Conservation (phyloP, 164 flowering plant species). For the Aristolochia californica region DNA sequence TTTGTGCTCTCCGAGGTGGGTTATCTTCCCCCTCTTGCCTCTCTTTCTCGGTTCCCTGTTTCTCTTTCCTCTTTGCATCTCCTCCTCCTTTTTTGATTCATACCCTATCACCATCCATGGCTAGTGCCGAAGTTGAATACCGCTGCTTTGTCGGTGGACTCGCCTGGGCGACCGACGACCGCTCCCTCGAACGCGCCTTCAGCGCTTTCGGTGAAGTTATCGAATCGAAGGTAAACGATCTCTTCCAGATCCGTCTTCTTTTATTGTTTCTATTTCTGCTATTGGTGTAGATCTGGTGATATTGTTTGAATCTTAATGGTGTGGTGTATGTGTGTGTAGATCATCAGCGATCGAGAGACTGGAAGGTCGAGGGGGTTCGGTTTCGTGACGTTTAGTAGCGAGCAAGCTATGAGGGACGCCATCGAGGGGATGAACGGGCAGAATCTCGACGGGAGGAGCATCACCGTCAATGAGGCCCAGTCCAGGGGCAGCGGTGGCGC, state of each 20-base stretch:
- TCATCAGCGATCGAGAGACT: conserved; percentile 43
- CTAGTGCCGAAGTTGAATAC: conserved; percentile 17
- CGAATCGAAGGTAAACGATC: conserved; percentile 25
- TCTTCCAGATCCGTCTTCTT: background rate
- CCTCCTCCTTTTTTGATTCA: background rate
- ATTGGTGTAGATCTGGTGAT: background rate
- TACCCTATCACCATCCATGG: conserved; percentile 6
- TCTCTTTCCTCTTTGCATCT: background rate
- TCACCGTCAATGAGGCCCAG: conserved; percentile 47
- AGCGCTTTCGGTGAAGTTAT: conserved; percentile 17
- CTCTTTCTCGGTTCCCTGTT: background rate
- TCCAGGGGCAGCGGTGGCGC: conserved; percentile 7
- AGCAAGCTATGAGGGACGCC: conserved; percentile 33
- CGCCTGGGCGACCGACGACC: conserved; percentile 23
- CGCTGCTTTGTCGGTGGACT: conserved; percentile 25
- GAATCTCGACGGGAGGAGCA: conserved; percentile 34
- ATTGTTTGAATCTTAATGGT: conserved; percentile 1
- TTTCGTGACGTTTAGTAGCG: conserved; percentile 33
- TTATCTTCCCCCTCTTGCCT: conserved; percentile 2
- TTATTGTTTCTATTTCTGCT: background rate
- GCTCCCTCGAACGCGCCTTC: conserved; percentile 18
- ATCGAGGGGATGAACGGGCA: conserved; percentile 48
- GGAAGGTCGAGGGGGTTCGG: conserved; percentile 48
- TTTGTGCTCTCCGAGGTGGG: conserved; percentile 4
- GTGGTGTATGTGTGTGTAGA: conserved; percentile 10